Evolutionary conservation across 345 rosid genomes (phyloP), one percentile per base, ranked within the genome.

Genomic region (Linum lewisii): DNA sequence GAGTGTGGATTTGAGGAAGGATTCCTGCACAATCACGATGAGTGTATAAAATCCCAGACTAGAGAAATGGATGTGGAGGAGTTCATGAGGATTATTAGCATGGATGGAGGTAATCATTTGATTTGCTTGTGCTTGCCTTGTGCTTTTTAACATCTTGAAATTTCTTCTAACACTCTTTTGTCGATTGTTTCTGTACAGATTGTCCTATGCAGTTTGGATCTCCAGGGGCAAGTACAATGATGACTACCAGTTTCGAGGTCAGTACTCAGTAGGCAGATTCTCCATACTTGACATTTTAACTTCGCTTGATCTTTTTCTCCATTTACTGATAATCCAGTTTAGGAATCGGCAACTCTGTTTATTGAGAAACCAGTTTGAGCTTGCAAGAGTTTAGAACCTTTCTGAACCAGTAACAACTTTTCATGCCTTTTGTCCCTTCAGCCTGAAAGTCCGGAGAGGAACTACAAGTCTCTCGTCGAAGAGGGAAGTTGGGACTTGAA

Each of bases 11-110:
- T 52, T 52, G 23, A 21, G 24, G 56, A 52, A 52, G 56, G 56
- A 11, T 52, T 52, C 20, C 25, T 52, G 56, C 56, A 52, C 25
- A 52, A 52, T 52, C 56, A 52, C 8, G 56, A 52, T 4, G 56
- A 52, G 24, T 52, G 56, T 15, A 52, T 52, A 14, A 52, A 52
- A 21, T 24, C 56, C 8, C 23, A 52, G 23, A 24, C 22, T 21
- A 11, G 25, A 52, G 23, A 8, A 10, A 52, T 52, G 56, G 25
- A 52, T 24, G n/a, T 52, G 56, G 15, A 52, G 20, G 24, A 52
- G 56, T 52, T 52, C 1, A 10, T 52, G 56, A 52, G 21, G 56
- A 52, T 24, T 10, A 19, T 52, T 24, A 9, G 24, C 1, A 10
- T 52, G 20, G 24, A 52, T 11, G 3, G 21, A 6, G 56, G 56